These are phyloP conservation scores for Stellera chamaejasme DNA, from an alignment of 345 rosid genomes.

Conservation along the genomic window DNA sequence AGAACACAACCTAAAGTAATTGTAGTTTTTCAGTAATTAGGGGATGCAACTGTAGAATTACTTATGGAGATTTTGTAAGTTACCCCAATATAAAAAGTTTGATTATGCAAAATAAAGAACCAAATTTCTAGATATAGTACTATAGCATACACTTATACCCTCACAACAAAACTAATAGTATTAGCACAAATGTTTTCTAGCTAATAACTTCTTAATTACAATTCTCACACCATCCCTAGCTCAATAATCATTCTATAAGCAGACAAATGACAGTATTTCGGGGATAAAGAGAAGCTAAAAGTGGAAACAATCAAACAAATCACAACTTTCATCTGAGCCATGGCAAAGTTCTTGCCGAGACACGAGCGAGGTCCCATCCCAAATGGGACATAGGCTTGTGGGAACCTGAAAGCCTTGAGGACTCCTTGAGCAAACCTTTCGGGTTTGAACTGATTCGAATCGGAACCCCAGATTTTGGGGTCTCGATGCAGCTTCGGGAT, in stretches of 20 bases:
- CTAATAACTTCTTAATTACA: constrained; percentile 18
- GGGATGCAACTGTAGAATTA: no score
- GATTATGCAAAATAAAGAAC: no score
- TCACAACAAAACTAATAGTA: no score
- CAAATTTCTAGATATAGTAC: no score
- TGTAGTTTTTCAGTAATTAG: no score
- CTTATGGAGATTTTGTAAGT: no score
- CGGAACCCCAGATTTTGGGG: constrained; percentile 61
- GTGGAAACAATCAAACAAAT: constrained; percentile 55
- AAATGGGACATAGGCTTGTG: constrained; percentile 61
- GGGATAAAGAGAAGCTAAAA: constrained; percentile 54
- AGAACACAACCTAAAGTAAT: no score
- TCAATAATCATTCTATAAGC: constrained; percentile 58
- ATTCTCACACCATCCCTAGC: constrained; percentile 57
- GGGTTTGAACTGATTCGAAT: constrained; percentile 69
- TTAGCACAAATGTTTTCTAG: no score
- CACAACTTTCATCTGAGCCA: constrained; percentile 56
- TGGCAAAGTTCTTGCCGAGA: constrained; percentile 63
- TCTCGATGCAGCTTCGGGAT: constrained; percentile 56
- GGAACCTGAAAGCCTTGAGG: constrained; percentile 59
- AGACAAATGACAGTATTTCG: constrained; percentile 60
- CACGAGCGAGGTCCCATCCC: constrained; percentile 74
- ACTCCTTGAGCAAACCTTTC: constrained; percentile 58
- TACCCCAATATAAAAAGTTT: no score
- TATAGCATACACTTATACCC: no score